phyloP scores from a whole-genome alignment of 1,284 basidiomycete genomes.

The Takashimella tepidaria region DNA sequence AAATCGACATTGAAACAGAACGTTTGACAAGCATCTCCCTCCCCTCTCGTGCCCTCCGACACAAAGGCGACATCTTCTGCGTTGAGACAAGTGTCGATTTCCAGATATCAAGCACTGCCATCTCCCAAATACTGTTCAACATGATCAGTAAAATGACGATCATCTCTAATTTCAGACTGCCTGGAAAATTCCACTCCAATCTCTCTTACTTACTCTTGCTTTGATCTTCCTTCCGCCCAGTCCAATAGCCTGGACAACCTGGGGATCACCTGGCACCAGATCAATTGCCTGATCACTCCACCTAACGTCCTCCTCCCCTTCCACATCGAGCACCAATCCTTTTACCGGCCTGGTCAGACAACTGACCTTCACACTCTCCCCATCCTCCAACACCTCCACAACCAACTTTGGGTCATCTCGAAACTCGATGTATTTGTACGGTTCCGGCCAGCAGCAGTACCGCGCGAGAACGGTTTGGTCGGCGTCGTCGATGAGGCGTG shows the following conservation, averaged over 20 bases:
- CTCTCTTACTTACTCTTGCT: slow-evolving; percentile 45
- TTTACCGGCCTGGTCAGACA: slow-evolving; percentile 66
- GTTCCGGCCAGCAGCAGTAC: slow-evolving; percentile 70
- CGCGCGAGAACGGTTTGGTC: slow-evolving; percentile 61
- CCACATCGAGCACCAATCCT: slow-evolving; percentile 72
- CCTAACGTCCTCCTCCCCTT: slow-evolving; percentile 54
- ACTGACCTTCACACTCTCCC: slow-evolving; percentile 60
- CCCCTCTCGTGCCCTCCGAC: no score
- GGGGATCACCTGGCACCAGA: slow-evolving; percentile 73
- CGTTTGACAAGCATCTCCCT: no score
- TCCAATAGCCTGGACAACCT: slow-evolving; percentile 59
- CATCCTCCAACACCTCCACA: slow-evolving; percentile 50
- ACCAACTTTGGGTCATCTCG: slow-evolving; percentile 60
- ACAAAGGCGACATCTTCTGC: no score
- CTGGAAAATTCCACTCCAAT: background rate
- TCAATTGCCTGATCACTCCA: slow-evolving; percentile 87
- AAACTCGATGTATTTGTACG: slow-evolving; percentile 83
- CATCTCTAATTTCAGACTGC: no score
- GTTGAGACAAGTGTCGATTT: no score
- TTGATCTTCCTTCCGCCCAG: slow-evolving; percentile 61
- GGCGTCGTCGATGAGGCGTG: slow-evolving; percentile 55
- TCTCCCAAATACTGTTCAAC: slow-evolving; percentile 11
- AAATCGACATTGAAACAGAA: no score
- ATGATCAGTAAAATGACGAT: background rate
- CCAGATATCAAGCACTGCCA: slow-evolving; percentile 11